These are phyloP conservation scores for Quercus wislizeni DNA, from an alignment of 306 rosid species.

Conservation along the genomic window DNA sequence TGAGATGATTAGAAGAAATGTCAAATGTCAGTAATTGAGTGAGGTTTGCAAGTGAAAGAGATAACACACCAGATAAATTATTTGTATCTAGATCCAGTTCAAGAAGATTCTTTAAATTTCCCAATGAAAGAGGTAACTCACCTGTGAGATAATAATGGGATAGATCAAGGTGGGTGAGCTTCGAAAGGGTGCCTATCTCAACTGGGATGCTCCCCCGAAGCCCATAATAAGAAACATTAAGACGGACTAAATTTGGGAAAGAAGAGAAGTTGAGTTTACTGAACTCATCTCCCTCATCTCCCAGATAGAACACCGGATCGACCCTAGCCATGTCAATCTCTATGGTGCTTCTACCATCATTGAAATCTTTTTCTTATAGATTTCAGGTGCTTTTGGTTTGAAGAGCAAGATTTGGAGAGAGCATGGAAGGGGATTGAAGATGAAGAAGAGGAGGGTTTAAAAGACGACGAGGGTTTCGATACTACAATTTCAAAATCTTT, in stretches of 20 bases:
- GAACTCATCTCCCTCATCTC: background rate
- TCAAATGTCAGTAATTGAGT: background rate
- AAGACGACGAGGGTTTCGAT: no score
- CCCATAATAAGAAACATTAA: background rate
- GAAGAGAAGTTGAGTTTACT: background rate
- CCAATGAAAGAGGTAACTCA: background rate
- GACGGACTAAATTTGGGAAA: background rate
- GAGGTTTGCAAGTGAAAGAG: background rate
- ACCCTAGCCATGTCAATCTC: background rate
- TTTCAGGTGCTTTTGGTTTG: no score
- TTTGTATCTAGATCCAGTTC: no score
- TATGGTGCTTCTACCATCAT: background rate
- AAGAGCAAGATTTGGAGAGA: no score
- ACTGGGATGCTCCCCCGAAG: background rate
- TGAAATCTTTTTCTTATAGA: no score
- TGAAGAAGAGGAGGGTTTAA: no score
- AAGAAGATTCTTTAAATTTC: no score
- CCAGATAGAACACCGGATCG: background rate
- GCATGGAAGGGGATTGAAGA: no score
- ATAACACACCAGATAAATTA: no score
- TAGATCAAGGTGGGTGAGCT: conserved; percentile 15
- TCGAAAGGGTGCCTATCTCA: background rate
- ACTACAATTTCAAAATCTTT: no score
- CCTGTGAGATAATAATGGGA: background rate
- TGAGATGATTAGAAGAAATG: background rate